phyloP scores from a whole-genome alignment of 2,329 filamentous ascomycete species.

The Sporothrix globosa region DNA sequence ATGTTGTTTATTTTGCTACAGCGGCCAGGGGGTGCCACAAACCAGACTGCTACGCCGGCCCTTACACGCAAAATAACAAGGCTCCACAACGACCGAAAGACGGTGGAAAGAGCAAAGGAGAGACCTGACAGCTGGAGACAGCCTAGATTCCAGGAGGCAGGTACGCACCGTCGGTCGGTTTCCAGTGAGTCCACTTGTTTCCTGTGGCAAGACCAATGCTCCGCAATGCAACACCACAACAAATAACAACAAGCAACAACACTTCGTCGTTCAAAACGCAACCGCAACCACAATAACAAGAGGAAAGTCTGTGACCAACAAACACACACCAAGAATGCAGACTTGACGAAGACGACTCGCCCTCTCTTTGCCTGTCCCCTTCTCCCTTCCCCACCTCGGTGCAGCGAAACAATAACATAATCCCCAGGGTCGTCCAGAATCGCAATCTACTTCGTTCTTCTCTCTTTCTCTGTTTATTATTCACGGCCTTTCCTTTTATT shows the following conservation, averaged over 20 bases:
- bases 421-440: conserved; percentile 17
- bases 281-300: conserved; percentile 2
- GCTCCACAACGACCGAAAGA: conserved; percentile 24
- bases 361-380: background rate
- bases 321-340: conserved; percentile 28
- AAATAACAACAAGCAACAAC: conserved; percentile 21
- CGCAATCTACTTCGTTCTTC: background rate
- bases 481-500: conserved; percentile 1
- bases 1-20: conserved; percentile 32
- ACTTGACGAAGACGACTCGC: conserved; percentile 28
- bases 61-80: conserved; percentile 23
- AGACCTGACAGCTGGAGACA: background rate
- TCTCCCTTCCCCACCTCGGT: background rate
- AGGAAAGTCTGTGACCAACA: background rate
- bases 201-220: conserved; percentile 9
- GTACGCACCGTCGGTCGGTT: background rate
- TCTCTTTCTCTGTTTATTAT: conserved; percentile 11
- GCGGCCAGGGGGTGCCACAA: conserved; percentile 13
- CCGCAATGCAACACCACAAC: conserved; percentile 22
- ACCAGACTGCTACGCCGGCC: conserved; percentile 29
- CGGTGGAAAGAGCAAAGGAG: background rate
- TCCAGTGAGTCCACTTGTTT: background rate
- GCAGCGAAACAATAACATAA: conserved; percentile 21
- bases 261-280: conserved; percentile 13
- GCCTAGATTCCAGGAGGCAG: conserved; percentile 1